These are phyloP conservation scores for Pelagomonas calceolata DNA, from an alignment of 108 stramenopile species.

Conservation along the genomic window DNA sequence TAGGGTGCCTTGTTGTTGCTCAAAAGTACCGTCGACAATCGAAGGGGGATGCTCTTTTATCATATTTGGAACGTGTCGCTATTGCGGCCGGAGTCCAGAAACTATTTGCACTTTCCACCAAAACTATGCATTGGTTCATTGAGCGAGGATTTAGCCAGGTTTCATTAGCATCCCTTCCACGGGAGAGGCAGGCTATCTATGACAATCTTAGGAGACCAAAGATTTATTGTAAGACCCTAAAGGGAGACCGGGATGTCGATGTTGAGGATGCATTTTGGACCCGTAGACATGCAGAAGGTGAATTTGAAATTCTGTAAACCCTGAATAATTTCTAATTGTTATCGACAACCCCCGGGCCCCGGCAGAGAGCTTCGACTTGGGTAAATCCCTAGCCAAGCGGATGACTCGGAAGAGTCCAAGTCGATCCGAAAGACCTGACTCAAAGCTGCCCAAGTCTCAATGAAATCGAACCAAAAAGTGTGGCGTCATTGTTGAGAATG, in stretches of 20 bases:
- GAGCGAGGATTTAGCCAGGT: slow-evolving; percentile 77
- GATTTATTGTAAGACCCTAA: slow-evolving; percentile 75
- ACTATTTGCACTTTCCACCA: slow-evolving; percentile 82
- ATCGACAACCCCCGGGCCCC: no score
- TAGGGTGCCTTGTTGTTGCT: slow-evolving; percentile 82
- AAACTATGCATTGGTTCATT: slow-evolving; percentile 92
- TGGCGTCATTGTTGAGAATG: no score
- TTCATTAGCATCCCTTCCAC: slow-evolving; percentile 53
- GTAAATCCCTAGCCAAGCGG: no score
- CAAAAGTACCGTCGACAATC: slow-evolving; percentile 68
- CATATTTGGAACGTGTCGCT: slow-evolving; percentile 81
- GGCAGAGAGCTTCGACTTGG: no score
- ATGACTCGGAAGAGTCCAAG: no score
- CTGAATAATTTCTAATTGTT: no score
- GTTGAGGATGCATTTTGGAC: slow-evolving; percentile 75
- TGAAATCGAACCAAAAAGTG: no score
- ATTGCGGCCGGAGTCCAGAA: slow-evolving; percentile 48
- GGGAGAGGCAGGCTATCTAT: slow-evolving; percentile 61
- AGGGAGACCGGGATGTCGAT: slow-evolving; percentile 61
- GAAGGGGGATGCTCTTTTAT: slow-evolving; percentile 85
- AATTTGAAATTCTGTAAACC: no score
- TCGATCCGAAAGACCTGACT: no score
- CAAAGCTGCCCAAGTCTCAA: no score
- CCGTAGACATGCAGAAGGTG: slow-evolving; percentile 21
- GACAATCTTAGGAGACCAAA: slow-evolving; percentile 59